Evolutionary conservation across 495 filamentous ascomycete genomes (phyloP), one percentile per base, ranked within the genome.

Genomic region (Annulohypoxylon moriforme): DNA sequence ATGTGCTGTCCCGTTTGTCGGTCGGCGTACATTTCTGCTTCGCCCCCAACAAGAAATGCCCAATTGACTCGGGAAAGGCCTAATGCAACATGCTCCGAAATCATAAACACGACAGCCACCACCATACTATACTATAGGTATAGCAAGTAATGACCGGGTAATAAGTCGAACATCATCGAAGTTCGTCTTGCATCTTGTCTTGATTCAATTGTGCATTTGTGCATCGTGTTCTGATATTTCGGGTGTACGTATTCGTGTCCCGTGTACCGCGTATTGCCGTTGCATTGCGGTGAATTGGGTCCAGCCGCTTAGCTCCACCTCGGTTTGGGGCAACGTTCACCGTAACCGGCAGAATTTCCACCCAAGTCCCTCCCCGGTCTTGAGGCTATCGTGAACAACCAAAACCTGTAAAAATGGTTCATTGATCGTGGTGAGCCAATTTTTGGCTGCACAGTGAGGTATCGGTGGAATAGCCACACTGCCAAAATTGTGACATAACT

Each of bases 251-350:
- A 22, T 52, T 29, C 47, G 47, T 52, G 64, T 50, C 38, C 60
- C 60, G 70, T 73, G 60, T 65, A 55, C 60, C 60, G 70, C 69
- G 65, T 61, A 55, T 73, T 73, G 70, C 70, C 65, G 70, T 73
- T 73, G 56, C 65, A 73, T 69, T 61, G 55, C 60, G 52, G 70
- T 68, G 65, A 69, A 16, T 56, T 73, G 50, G 50, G 59, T 40
- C 65, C 60, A 73, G 56, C 31, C 65, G 65, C 65, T 68, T 68
- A 55, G 60, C 70, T 73, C 70, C 70, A 73, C 70, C 22, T 69
- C 60, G 65, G 70, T 56, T 73, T 73, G 47, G 61, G 59, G 65
- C 69, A 72, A 64, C 60, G 56, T 38, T 57, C 53, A 58, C 65
- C 70, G 65, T 42, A 64, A 33, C 70, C 70, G 60, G 60, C 65